Conservation (phyloP, 1,139 yeast species). For the Hemisphaericaspora xylofermentans region DNA sequence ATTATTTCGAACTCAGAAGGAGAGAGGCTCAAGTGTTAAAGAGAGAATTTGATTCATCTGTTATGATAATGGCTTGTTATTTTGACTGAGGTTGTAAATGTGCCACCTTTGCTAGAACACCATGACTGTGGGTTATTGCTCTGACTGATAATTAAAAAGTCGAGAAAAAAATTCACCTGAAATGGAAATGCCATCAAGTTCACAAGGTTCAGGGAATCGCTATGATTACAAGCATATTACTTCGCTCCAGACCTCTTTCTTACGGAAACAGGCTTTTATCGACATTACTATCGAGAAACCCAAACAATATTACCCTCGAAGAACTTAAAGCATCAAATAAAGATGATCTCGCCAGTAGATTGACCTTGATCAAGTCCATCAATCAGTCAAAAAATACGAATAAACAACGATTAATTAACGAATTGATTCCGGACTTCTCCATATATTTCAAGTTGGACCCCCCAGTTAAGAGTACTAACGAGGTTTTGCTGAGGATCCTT, state of each 20-base stretch:
- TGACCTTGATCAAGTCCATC: slow-evolving; percentile 11
- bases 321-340: slow-evolving; percentile 9
- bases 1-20: too few relatives aligned
- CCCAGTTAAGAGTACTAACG: slow-evolving; percentile 7
- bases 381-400: slow-evolving; percentile 11
- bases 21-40: too few relatives aligned
- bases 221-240: neutral
- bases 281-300: slow-evolving; percentile 19
- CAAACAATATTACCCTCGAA: slow-evolving; percentile 5
- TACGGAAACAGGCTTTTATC: slow-evolving; percentile 10
- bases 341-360: slow-evolving; percentile 12
- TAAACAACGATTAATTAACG: slow-evolving; percentile 11
- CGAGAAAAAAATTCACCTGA: neutral
- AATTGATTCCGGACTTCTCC: slow-evolving; percentile 31
- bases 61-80: too few relatives aligned
- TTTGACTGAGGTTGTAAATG: too few relatives aligned
- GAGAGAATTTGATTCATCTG: too few relatives aligned
- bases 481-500: slow-evolving; percentile 27
- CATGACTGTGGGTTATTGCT: too few relatives aligned
- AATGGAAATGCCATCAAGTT: neutral
- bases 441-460: slow-evolving; percentile 22
- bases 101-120: too few relatives aligned
- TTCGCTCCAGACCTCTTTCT: neutral
- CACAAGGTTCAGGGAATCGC: neutral
- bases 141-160: neutral